Base-by-base conservation (phyloP, 108 stramenopile genomes). In the Phaeodactylum tricornutum region DNA sequence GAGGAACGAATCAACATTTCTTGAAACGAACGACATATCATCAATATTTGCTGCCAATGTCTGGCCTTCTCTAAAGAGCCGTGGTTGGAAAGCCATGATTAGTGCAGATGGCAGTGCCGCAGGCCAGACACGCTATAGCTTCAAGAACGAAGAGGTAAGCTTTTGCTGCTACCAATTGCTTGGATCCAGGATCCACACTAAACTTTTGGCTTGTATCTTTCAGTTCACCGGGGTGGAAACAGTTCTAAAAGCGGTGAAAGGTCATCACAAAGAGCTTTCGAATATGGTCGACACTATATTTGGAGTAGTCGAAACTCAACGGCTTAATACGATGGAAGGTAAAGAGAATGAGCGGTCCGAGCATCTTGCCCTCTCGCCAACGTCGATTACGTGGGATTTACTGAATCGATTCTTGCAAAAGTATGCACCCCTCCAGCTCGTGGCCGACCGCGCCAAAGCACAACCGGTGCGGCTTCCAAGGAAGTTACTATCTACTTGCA, bases 11-110 rank as follows among this genome's bases (percentile, higher is more conserved):
- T n/a, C n/a, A n/a, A n/a, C n/a, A n/a, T 14, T 2, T 29, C 4
- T 27, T 15, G 47, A 48, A 31, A 31, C 22, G 21, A 37, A 52
- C 15, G 29, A 4, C 14, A 21, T 37, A 6, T 6, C 11, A 7
- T 19, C 29, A 11, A 33, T 38, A 20, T 84, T 71, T 59, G 50
- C 55, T 8, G 48, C 57, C 12, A 62, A 49, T 29, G 23, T 88
- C n/a, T 82, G 81, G 82, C 69, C 69, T 26, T 64, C 77, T 3
- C 47, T 89, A 6, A 70, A 74, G 29, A 67, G 51, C 15, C 64
- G 87, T 4, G 80, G 80, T 15, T 89, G 87, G 87, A 84, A 74
- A 48, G 61, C 61, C 8, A 57, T 53, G 22, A 43, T 46, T 12
- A 64, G 62, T 14, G 61, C 56, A 17, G 59, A 66, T 2, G 59